These are phyloP conservation scores for Boletus sensibilis DNA, from an alignment of 768 basidiomycete genomes.

Conservation along the genomic window DNA sequence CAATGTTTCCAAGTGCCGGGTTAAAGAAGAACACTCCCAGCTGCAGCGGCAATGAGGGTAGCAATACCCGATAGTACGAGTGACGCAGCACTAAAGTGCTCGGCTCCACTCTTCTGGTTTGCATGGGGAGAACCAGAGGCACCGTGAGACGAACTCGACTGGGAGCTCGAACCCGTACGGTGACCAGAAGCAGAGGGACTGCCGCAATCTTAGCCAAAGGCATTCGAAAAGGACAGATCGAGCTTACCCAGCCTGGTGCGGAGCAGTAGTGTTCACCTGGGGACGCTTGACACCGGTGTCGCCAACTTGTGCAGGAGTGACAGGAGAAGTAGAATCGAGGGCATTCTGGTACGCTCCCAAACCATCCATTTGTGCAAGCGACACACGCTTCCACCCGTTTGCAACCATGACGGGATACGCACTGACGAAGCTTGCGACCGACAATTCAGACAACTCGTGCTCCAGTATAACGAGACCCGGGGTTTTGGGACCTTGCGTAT, in stretches of 20 bases:
- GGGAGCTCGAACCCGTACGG: background rate
- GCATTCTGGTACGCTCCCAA: constrained; percentile 49
- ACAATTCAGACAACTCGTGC: constrained; percentile 68
- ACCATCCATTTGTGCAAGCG: constrained; percentile 47
- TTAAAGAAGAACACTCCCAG: constrained; percentile 26
- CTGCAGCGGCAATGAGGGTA: constrained; percentile 22
- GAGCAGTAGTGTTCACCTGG: constrained; percentile 7
- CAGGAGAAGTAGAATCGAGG: constrained; percentile 28
- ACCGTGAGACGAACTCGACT: constrained; percentile 10
- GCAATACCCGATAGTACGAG: constrained; percentile 25
- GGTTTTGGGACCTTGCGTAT: constrained; percentile 53
- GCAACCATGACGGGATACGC: constrained; percentile 60
- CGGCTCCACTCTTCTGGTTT: constrained; percentile 36
- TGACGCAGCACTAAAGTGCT: constrained; percentile 23
- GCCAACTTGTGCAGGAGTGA: constrained; percentile 24
- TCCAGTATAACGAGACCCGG: constrained; percentile 83
- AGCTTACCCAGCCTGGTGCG: constrained; percentile 6
- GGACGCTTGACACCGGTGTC: constrained; percentile 18
- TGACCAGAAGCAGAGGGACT: constrained; percentile 6
- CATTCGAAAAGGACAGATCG: background rate
- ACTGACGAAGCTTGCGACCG: constrained; percentile 65
- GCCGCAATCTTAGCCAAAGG: background rate
- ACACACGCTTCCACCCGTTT: constrained; percentile 70
- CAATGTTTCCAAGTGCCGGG: background rate
- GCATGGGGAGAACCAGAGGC: constrained; percentile 25